Evolutionary conservation across 306 rosid genomes (phyloP).

Genomic region (Datisca glomerata): DNA sequence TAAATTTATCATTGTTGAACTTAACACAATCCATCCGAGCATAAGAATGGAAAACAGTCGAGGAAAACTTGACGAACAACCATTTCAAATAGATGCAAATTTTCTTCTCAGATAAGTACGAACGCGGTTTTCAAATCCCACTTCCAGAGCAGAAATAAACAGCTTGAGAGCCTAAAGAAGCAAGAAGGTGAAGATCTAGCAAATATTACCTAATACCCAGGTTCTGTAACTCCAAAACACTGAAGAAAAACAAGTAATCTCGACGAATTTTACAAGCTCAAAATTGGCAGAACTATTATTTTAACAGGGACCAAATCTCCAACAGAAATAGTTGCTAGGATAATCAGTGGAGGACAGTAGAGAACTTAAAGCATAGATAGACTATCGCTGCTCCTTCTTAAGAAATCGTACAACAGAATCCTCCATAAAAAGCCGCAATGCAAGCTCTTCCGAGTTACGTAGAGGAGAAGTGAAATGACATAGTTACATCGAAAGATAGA

Average conservation of each 20-base stretch:
- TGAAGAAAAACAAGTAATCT: conserved; percentile 16
- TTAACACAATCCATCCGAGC: neutral
- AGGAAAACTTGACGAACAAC: too few relatives aligned
- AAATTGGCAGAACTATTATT: neutral
- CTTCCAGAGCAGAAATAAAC: conserved; percentile 8
- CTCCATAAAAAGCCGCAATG: neutral
- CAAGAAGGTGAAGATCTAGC: conserved; percentile 28
- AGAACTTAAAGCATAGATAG: conserved; percentile 3
- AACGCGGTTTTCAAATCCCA: conserved; percentile 12
- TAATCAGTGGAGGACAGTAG: conserved; percentile 14
- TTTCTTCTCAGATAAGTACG: neutral
- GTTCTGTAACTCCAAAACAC: conserved; percentile 26
- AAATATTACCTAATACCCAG: conserved; percentile 41
- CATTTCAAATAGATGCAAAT: too few relatives aligned
- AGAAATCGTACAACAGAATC: too few relatives aligned
- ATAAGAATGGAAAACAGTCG: conserved; percentile 14
- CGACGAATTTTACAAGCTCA: conserved; percentile 43
- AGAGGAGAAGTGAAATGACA: conserved; percentile 24
- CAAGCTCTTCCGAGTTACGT: conserved; percentile 14
- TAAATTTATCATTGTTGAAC: neutral
- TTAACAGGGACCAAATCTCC: neutral
- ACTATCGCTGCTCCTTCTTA: too few relatives aligned
- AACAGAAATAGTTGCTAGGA: conserved; percentile 18
- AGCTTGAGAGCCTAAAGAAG: conserved; percentile 5
- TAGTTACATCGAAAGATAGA: conserved; percentile 15